Evolutionary conservation across 2,329 filamentous ascomycete species (phyloP).

Genomic region (Dactylellina sp.): DNA sequence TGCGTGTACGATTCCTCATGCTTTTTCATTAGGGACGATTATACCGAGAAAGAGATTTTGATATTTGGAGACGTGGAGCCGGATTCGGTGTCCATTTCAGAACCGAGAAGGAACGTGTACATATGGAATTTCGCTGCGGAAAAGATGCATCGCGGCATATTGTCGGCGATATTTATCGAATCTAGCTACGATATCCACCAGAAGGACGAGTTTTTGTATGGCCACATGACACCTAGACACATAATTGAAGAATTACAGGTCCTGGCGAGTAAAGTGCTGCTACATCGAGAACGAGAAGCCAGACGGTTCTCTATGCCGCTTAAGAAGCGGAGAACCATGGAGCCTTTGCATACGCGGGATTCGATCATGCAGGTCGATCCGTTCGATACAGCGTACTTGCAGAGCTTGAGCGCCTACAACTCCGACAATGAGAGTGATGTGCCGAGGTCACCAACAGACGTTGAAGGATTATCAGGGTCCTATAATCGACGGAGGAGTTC

Average conservation of each 20-base stretch:
- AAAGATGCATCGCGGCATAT: slow-evolving; percentile 78
- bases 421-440: slow-evolving; percentile 49
- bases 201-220: slow-evolving; percentile 81
- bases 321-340: slow-evolving; percentile 44
- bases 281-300: slow-evolving; percentile 65
- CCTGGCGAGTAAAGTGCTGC: slow-evolving; percentile 78
- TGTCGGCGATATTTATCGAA: slow-evolving; percentile 91
- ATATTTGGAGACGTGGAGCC: slow-evolving; percentile 97
- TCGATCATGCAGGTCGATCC: slow-evolving; percentile 49
- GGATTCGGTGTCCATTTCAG: slow-evolving; percentile 76
- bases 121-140: slow-evolving; percentile 91
- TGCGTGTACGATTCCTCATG: slow-evolving; percentile 90
- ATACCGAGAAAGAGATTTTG: slow-evolving; percentile 79
- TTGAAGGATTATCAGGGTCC: slow-evolving; percentile 33
- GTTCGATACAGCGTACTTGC: slow-evolving; percentile 26
- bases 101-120: slow-evolving; percentile 80
- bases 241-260: slow-evolving; percentile 80
- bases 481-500: slow-evolving; percentile 15
- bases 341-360: slow-evolving; percentile 4
- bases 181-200: slow-evolving; percentile 90
- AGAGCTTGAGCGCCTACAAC: slow-evolving; percentile 29
- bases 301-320: slow-evolving; percentile 31
- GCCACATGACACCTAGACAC: slow-evolving; percentile 86
- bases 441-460: slow-evolving; percentile 48
- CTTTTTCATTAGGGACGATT: slow-evolving; percentile 86